phyloP scores from a whole-genome alignment of 1,284 basidiomycete species.

The Cystobasidium sp. region DNA sequence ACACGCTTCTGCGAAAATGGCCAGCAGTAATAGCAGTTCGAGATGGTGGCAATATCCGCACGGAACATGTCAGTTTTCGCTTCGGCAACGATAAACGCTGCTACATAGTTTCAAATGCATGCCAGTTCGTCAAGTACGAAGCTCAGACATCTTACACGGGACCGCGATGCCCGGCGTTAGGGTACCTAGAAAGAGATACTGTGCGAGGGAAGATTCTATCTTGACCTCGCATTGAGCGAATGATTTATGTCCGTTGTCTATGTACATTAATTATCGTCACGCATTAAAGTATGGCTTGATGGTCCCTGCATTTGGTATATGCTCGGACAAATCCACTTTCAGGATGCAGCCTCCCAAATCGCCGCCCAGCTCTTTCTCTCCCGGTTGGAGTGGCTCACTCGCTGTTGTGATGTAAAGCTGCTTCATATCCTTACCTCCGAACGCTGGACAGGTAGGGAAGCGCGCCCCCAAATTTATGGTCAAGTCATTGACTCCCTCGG shows the following conservation, averaged over 20 bases:
- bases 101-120: too few relatives aligned
- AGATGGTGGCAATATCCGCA: too few relatives aligned
- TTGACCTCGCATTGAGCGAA: too few relatives aligned
- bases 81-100: too few relatives aligned
- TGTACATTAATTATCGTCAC: neutral
- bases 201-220: too few relatives aligned
- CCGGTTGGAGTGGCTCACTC: slow-evolving; percentile 29
- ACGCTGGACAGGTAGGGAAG: slow-evolving; percentile 38
- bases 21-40: too few relatives aligned
- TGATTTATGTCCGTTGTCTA: neutral
- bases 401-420: slow-evolving; percentile 40
- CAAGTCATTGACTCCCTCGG: slow-evolving; percentile 39
- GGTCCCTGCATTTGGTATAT: slow-evolving; percentile 4
- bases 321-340: slow-evolving; percentile 31
- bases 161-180: too few relatives aligned
- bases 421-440: slow-evolving; percentile 33
- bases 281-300: slow-evolving; percentile 22
- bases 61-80: too few relatives aligned
- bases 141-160: too few relatives aligned
- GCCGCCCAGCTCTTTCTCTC: slow-evolving; percentile 24
- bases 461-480: slow-evolving; percentile 39
- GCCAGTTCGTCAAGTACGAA: too few relatives aligned
- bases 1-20: too few relatives aligned
- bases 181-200: too few relatives aligned
- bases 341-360: slow-evolving; percentile 42